These are phyloP conservation scores for Mucor ambiguus DNA, from an alignment of 371 early-diverging fungal species.

Conservation along the genomic window DNA sequence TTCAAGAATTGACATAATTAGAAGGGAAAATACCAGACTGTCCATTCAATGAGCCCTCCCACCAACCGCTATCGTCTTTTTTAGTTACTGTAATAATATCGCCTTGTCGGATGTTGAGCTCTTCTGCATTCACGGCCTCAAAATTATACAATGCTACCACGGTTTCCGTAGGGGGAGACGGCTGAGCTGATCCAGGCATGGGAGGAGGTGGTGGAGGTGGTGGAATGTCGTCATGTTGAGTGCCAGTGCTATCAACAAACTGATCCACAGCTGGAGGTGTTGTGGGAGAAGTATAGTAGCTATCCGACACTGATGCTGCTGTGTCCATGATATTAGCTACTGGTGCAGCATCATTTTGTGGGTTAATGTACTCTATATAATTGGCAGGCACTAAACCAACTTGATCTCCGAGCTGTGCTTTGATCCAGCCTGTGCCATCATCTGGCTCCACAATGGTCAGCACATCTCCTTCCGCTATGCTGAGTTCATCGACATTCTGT, in stretches of 20 bases:
- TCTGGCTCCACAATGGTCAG: constrained; percentile 58
- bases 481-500: constrained; percentile 75
- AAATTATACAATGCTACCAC: constrained; percentile 83
- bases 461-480: constrained; percentile 67
- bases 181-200: not conserved
- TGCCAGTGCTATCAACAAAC: not conserved
- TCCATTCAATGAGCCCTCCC: constrained; percentile 71
- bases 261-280: not conserved
- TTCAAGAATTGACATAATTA: constrained; percentile 63
- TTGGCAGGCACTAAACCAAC: constrained; percentile 76
- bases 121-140: constrained; percentile 72
- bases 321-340: constrained; percentile 5
- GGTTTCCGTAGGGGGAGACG: constrained; percentile 5
- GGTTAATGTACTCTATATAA: constrained; percentile 52
- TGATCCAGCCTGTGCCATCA: constrained; percentile 84
- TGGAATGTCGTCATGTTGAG: constrained; percentile 1
- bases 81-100: constrained; percentile 68
- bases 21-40: constrained; percentile 80
- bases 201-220: not conserved
- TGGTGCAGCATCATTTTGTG: not conserved
- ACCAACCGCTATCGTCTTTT: constrained; percentile 77
- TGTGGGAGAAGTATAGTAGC: not conserved
- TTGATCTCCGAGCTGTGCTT: constrained; percentile 38
- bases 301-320: not conserved
- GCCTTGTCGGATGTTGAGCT: constrained; percentile 70